A percentile compares a stretch with the other conserved stretches of the same genome.
Evolutionary conservation across 495 filamentous ascomycete genomes (phyloP).

Genomic region (Penicillium turbatum): DNA sequence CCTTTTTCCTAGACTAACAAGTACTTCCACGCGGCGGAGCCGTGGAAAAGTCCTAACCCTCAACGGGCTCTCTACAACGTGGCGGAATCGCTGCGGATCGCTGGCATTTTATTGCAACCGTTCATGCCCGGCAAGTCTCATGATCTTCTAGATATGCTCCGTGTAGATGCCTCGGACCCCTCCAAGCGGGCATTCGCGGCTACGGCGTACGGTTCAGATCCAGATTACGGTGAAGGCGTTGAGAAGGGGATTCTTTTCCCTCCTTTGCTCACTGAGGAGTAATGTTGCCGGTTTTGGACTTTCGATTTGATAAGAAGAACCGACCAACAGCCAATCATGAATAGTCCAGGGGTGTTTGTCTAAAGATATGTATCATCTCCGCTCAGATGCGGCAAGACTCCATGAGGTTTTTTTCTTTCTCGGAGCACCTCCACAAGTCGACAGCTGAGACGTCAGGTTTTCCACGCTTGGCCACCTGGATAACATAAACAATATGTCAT

Average conservation of each 20-base stretch:
- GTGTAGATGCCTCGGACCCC: conserved; percentile 51
- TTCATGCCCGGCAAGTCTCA: conserved; percentile 80
- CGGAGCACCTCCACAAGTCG: conserved; percentile 15
- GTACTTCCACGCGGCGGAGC: conserved; percentile 56
- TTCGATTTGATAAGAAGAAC: conserved; percentile 37
- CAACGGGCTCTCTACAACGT: conserved; percentile 60
- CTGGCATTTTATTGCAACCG: conserved; percentile 82
- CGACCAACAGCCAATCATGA: conserved; percentile 21
- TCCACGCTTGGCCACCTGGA: neutral
- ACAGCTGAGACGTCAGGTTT: conserved; percentile 20
- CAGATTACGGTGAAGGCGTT: conserved; percentile 59
- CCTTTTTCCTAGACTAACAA: conserved; percentile 57
- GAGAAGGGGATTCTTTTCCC: conserved; percentile 53
- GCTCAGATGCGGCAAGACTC: conserved; percentile 11
- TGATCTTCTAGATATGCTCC: conserved; percentile 70
- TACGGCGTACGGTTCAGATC: conserved; percentile 57
- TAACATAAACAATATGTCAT: neutral
- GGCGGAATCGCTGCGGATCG: conserved; percentile 74
- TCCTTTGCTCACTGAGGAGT: conserved; percentile 47
- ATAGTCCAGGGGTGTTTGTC: conserved; percentile 2
- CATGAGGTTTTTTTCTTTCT: conserved; percentile 19
- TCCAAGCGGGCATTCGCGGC: conserved; percentile 51
- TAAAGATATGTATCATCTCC: conserved; percentile 27
- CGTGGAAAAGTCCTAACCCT: conserved; percentile 52
- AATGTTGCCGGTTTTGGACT: conserved; percentile 12